Base-by-base conservation (phyloP, 2,329 filamentous ascomycete genomes). In the Phaeosphaeria sp. region DNA sequence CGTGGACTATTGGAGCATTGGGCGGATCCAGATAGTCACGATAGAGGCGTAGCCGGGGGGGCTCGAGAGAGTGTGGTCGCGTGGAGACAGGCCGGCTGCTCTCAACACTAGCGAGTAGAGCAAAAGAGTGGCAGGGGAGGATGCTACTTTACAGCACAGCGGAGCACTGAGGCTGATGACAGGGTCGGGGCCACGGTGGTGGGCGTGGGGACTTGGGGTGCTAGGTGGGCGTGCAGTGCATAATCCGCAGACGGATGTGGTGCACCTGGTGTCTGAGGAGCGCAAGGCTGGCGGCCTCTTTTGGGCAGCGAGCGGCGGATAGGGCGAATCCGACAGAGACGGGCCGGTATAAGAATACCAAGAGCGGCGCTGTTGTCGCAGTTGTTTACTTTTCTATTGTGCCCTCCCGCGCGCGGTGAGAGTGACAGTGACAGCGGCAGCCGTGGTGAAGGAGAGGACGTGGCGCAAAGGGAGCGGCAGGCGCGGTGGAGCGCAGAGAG, bases 21-120 rank as follows among this genome's bases (percentile, higher is more conserved):
- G 52, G 49, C 43, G 61, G 43, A 62, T 58, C 56, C 58, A 44
- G 48, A 47, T 44, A 50, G 43, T 43, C n/a, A 50, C 13, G 15
- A 46, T 36, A 48, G 43, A 51, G 25, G 25, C 23, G 47, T 44
- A n/a, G n/a, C 53, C 44, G 42, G 47, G 54, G 30, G 18, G 55
- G 47, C 22, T 55, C 21, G 23, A 60, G 59, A 56, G 59, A 59
- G 59, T 43, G 62, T 60, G 52, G 11, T 47, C 30, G 42, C n/a
- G 68, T 75, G 69, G 72, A 73, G 64, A 76, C 74, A 77, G 74
- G 58, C 74, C 74, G 55, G 74, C 74, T 77, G 74, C 66, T 66
- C 67, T 66, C 67, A 76, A 71, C 72, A 73, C 73, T 69, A 62
- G 61, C 56, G 59, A 68, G 60, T 54, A 59, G 61, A 57, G 56